phyloP scores from a whole-genome alignment of 2,329 filamentous ascomycete genomes.

The Bisporella sp. region DNA sequence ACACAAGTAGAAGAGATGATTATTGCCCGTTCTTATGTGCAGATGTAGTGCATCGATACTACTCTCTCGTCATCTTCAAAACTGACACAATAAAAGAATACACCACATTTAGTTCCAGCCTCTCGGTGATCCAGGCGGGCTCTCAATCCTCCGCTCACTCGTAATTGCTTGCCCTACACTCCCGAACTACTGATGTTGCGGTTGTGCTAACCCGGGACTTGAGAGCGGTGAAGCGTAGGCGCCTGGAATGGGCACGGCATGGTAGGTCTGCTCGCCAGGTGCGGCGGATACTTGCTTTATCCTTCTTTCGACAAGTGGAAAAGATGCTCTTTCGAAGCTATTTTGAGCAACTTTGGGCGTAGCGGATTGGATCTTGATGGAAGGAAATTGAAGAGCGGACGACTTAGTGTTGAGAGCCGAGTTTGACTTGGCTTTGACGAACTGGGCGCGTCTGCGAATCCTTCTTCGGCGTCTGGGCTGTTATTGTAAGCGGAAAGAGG shows the following conservation, averaged over 20 bases:
- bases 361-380: conserved; percentile 67
- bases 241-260: conserved; percentile 79
- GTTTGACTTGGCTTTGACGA: conserved; percentile 56
- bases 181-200: conserved; percentile 28
- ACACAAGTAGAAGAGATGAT: no score
- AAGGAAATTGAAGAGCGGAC: conserved; percentile 86
- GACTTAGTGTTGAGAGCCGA: conserved; percentile 48
- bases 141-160: conserved; percentile 23
- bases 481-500: conserved; percentile 48
- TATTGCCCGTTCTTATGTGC: no score
- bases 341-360: conserved; percentile 63
- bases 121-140: conserved; percentile 24
- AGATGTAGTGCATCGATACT: no score
- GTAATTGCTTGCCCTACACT: conserved; percentile 25
- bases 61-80: no score
- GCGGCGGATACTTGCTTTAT: conserved; percentile 62
- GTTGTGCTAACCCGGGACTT: no score
- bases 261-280: conserved; percentile 78
- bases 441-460: conserved; percentile 38
- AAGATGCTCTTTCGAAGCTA: conserved; percentile 40
- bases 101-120: no score
- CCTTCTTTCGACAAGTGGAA: conserved; percentile 16
- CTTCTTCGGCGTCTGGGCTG: conserved; percentile 45
- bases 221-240: conserved; percentile 60
- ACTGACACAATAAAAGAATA: no score